Base-by-base conservation (phyloP, 139 green algal genomes). In the Trebouxia sp. region DNA sequence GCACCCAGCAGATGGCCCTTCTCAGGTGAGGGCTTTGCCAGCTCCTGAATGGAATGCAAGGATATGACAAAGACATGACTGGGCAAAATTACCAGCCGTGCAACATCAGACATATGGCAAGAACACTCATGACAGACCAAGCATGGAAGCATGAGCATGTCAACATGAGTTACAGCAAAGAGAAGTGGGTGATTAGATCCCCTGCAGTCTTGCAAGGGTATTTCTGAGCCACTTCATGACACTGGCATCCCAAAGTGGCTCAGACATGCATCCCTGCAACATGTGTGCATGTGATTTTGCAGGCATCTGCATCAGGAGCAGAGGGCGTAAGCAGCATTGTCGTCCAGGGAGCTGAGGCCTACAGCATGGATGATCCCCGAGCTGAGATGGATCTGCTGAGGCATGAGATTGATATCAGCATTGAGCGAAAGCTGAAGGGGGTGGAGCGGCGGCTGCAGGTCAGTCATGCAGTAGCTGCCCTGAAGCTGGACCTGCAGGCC, bases 381-480 rank as follows among this genome's bases (percentile, higher is more conserved):
- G 62, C 35, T 30, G 62, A 72, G 62, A 72, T 72, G 62, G 35
- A 72, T 45, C 35, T 72, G 62, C 35, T 72, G 62, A 72, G 62
- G 35, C 62, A 72, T 30, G 62, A 72, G 62, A 72, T 72, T 45
- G 62, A 72, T 15, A 72, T 72, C 62, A 72, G 32, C 62, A 72
- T 72, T 72, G 62, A 72, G 32, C 62, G 43, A 35, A 72, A 43
- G 62, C 62, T 72, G 62, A 72, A 72, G 62, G 62, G 62, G 3
- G 62, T 72, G 35, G 62, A 72, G 62, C 42, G 37, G 62, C 62
- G 62, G 35, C 35, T 72, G 35, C 62, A 72, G 62, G 62, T 72
- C 35, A 72, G 62, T 35, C 15, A 43, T n/a, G 62, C 62, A 24
- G 14, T 72, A 28, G 35, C 62, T 15, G 12, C 32, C 15, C 62